Evolutionary conservation across 345 rosid species (phyloP).

Genomic region (Eucalyptus curtisii): DNA sequence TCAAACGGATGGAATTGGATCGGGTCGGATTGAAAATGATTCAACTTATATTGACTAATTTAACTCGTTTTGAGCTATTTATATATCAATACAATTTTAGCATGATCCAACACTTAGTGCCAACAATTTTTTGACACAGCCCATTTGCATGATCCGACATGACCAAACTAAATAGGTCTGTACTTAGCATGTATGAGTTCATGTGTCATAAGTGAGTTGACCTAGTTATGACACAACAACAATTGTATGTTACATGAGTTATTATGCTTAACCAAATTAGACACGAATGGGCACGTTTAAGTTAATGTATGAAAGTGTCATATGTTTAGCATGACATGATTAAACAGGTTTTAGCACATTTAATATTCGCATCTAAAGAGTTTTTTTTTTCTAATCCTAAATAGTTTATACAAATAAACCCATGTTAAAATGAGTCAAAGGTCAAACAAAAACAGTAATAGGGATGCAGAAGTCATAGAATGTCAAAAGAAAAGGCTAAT

Average conservation of each 20-base stretch:
- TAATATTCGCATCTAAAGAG: not conserved
- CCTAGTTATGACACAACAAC: too few species aligned
- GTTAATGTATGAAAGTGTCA: not conserved
- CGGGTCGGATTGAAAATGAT: too few species aligned
- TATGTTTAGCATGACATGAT: not conserved
- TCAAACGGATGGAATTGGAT: too few species aligned
- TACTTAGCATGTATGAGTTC: too few species aligned
- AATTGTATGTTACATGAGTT: not conserved
- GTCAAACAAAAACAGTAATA: not conserved
- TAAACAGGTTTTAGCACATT: not conserved
- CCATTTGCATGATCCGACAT: accelerated
- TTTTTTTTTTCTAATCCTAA: not conserved
- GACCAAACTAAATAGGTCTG: not conserved
- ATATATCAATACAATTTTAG: too few species aligned
- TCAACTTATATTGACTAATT: too few species aligned
- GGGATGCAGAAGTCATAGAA: not conserved
- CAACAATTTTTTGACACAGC: not conserved
- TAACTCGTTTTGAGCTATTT: too few species aligned
- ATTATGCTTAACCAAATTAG: not conserved
- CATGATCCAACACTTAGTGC: not conserved
- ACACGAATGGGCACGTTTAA: not conserved
- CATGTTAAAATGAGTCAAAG: not conserved
- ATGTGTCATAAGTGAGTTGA: too few species aligned
- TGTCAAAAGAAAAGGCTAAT: not conserved
- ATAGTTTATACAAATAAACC: not conserved